phyloP scores from a whole-genome alignment of 2,329 filamentous ascomycete species.

The Emydomyces testavorans region DNA sequence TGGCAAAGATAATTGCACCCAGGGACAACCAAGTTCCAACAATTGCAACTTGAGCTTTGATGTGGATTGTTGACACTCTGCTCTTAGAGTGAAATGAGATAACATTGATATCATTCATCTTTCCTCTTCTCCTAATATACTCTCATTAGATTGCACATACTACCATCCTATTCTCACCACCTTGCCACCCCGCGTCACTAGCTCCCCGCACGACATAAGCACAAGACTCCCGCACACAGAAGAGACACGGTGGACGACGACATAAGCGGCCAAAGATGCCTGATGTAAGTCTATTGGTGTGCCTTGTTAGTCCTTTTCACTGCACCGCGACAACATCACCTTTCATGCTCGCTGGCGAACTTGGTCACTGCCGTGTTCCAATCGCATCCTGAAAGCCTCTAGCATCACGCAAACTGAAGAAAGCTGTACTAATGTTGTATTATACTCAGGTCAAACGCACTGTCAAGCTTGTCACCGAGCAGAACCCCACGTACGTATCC shows the following conservation, averaged over 20 bases:
- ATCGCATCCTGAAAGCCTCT: neutral
- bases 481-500: slow-evolving; percentile 66
- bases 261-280: slow-evolving; percentile 30
- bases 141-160: neutral
- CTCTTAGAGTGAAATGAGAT: neutral
- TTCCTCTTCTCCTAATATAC: neutral
- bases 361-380: neutral
- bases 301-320: neutral
- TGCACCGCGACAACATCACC: neutral
- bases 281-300: slow-evolving; percentile 29
- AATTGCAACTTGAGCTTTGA: too few species aligned
- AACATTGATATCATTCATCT: neutral
- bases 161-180: neutral
- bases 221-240: neutral
- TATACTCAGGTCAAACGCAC: slow-evolving; percentile 58
- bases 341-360: neutral
- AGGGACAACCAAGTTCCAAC: neutral
- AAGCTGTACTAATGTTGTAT: neutral
- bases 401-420: neutral
- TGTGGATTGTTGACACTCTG: too few species aligned
- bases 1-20: too few species aligned
- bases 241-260: too few species aligned
- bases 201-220: too few species aligned
- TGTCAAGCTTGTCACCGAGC: slow-evolving; percentile 87
- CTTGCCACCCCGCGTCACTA: too few species aligned